A percentile compares a stretch with the other conserved stretches of the same genome.
These are phyloP conservation scores for Tetrapisispora arboricola DNA, from an alignment of 805 yeast genomes.

Conservation along the genomic window DNA sequence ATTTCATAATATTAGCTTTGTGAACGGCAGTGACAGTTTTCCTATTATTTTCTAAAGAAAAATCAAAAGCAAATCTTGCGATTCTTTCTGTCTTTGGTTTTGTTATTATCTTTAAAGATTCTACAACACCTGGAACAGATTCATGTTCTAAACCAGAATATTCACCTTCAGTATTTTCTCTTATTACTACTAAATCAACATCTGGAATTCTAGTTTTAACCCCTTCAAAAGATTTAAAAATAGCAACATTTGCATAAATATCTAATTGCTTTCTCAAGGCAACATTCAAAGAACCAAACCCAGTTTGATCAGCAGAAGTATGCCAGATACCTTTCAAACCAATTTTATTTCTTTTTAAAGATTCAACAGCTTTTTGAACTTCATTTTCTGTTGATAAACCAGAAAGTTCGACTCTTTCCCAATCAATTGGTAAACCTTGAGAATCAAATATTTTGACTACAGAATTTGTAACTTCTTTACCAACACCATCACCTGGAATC, in stretches of 20 bases:
- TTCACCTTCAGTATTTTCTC: conserved; percentile 99
- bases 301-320: conserved; percentile 73
- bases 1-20: conserved; percentile 98
- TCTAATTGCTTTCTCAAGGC: conserved; percentile 95
- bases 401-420: conserved; percentile 73
- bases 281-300: conserved; percentile 81
- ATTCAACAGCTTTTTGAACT: conserved; percentile 76
- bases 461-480: conserved; percentile 89
- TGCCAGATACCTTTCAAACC: conserved; percentile 94
- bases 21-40: conserved; percentile 91
- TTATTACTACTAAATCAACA: conserved; percentile 86
- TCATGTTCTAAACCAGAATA: conserved; percentile 97
- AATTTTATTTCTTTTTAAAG: conserved; percentile 90
- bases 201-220: conserved; percentile 81
- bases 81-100: conserved; percentile 92
- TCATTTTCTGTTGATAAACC: conserved; percentile 46
- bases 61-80: conserved; percentile 94
- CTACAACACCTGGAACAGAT: conserved; percentile 96
- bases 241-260: conserved; percentile 89
- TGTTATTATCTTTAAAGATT: conserved; percentile 90
- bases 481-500: conserved; percentile 98
- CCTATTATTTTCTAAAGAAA: conserved; percentile 86
- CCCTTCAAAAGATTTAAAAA: conserved; percentile 90
- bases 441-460: conserved; percentile 83
- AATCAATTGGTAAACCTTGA: conserved; percentile 85